Evolutionary conservation across 768 basidiomycete genomes (phyloP), one percentile per base, ranked within the genome.

Genomic region (Hydnum rufescens): DNA sequence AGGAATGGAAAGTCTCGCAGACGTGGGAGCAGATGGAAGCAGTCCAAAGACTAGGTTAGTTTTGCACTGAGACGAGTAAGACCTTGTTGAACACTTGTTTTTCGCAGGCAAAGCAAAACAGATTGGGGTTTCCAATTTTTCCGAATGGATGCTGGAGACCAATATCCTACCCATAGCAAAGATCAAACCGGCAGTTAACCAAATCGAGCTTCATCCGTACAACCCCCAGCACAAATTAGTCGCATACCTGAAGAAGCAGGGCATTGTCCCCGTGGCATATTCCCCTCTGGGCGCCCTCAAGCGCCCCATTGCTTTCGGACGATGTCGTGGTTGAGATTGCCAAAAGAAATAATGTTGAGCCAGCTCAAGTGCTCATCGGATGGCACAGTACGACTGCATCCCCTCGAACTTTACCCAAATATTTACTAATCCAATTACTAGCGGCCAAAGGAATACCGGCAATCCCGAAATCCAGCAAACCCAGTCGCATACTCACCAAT

Each of bases 1-100:
- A 69, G 59, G 67, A 73, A 36, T 82, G 82, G 60, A 72, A 75
- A 60, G 82, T 82, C 75, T 65, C 78, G 46, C 73, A 88, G 58
- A 83, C 84, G 29, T 89, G 85, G 85, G 77, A 76, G 59, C 63
- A 66, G 51, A 81, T 89, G 77, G 83, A 81, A 62, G 73, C 71
- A 56, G 61, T 87, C 13, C 71, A 74, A 67, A 71, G 74, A 60
- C 71, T 66, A n/a, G 59, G 79, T 61, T 8, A 46, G 51, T 16
- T 16, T 28, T 52, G 51, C 8, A 32, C 39, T 43, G 36, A 16
- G 51, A 6, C 42, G 5, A 52, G 43, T 6, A 13, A 1, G 8
- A 6, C 26, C 19, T 5, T 46, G 13, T 23, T 29, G 43, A 6
- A 32, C 1, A 43, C 26, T 43, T 2, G 19, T 13, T 59, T 5